Evolutionary conservation across 2,329 filamentous ascomycete genomes (phyloP), one percentile per base, ranked within the genome.

Genomic region (Chaetothyriales sp.): DNA sequence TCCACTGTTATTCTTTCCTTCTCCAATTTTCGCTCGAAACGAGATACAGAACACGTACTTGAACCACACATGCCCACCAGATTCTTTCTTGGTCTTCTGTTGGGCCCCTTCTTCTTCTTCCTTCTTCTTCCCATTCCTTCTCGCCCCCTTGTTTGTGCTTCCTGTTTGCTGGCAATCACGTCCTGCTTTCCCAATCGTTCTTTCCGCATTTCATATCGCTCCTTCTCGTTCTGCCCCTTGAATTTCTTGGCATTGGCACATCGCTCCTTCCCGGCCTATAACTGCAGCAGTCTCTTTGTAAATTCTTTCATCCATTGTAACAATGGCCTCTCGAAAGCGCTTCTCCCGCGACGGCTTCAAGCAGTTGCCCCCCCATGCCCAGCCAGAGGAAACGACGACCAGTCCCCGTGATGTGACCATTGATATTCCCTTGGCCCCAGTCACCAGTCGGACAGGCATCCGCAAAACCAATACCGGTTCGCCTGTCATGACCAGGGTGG

Each of bases 341-440:
- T 69, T 71, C 53, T 71, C 70, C 20, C 60, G 59, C 52, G 67
- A 72, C 57, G 68, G 69, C 50, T 74, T 73, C 52, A 62, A 70
- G 50, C 67, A 66, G 19, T n/a, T n/a, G n/a, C 49, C 62, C 69
- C 43, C 65, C 61, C 26, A 66, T 67, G 46, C 57, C 56, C 55
- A 60, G 7, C 60, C 61, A 25, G 59, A 65, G 56, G 65, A 64
- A 48, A 74, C 73, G 70, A 58, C 64, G 48, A 69, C 68, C 51
- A 22, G 10, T 4, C 68, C 72, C 25, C 70, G 74, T 55, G 75
- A 78, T 59, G 72, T 71, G 44, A 78, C 76, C 22, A 77, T 77
- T 59, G 74, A 81, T 57, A 83, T 83, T 49, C 79, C 79, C 6
- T 68, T 83, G 55, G 72, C 77, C 57, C 71, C 70, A 46, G 74